Conservation (phyloP, 257 asterid genomes). For the Jacaranda mimosifolia region DNA sequence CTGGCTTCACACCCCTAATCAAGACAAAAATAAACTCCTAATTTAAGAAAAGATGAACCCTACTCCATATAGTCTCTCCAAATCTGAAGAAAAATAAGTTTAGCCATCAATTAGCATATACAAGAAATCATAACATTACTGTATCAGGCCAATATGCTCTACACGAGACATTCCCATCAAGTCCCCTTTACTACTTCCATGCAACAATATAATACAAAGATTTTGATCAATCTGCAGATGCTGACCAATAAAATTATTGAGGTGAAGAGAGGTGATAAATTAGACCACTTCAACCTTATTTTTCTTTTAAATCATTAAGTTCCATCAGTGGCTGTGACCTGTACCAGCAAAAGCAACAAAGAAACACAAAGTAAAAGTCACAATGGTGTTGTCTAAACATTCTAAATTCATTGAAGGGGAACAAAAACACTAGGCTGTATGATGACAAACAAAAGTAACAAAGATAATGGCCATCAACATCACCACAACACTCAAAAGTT, state of each 20-base stretch:
- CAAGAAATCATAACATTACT: constrained; percentile 31
- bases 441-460: no score
- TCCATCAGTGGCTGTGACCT: constrained; percentile 66
- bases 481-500: no score
- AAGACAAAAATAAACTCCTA: no score
- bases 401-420: neutral
- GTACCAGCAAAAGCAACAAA: constrained; percentile 38
- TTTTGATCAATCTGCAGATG: constrained; percentile 3
- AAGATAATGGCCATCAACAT: no score
- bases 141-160: constrained; percentile 18
- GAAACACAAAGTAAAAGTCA: neutral
- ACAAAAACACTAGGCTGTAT: no score
- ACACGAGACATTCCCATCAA: constrained; percentile 29
- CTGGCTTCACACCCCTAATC: no score
- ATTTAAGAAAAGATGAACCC: no score
- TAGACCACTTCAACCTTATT: constrained; percentile 41
- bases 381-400: neutral
- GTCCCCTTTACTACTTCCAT: constrained; percentile 23
- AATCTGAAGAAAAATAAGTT: neutral
- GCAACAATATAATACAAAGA: constrained; percentile 43
- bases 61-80: constrained; percentile 7
- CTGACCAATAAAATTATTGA: neutral
- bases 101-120: constrained; percentile 26
- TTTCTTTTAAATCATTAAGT: constrained; percentile 48
- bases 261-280: constrained; percentile 26